Percentiles rank a stretch among this genome's conserved stretches.
Evolutionary conservation across 1,284 basidiomycete genomes (phyloP).

Genomic region (Cryptococcus floricola): DNA sequence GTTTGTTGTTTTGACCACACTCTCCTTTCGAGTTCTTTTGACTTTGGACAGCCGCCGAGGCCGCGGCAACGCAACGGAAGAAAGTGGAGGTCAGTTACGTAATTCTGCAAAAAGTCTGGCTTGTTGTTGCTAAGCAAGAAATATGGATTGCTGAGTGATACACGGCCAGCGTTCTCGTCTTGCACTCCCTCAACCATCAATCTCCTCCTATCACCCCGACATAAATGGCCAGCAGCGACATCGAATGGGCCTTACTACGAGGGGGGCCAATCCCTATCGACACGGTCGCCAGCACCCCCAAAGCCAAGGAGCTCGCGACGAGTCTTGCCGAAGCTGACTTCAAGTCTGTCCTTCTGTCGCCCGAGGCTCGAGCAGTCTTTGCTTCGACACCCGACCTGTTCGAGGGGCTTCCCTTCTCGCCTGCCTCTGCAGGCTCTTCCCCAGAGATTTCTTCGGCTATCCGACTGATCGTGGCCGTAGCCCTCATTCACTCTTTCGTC

Average conservation of each 20-base stretch:
- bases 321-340: constrained; percentile 44
- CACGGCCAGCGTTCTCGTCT: too few species aligned
- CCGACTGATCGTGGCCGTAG: constrained; percentile 65
- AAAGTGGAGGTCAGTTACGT: too few species aligned
- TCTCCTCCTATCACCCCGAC: not conserved
- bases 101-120: too few species aligned
- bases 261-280: constrained; percentile 2
- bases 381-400: constrained; percentile 20
- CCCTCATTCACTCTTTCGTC: constrained; percentile 81
- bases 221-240: constrained; percentile 13
- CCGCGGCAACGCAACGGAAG: too few species aligned
- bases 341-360: constrained; percentile 33
- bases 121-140: too few species aligned
- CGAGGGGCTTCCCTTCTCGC: constrained; percentile 19
- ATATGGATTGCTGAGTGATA: too few species aligned
- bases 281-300: constrained; percentile 4
- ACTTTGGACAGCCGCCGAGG: too few species aligned
- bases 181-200: too few species aligned
- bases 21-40: too few species aligned
- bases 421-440: constrained; percentile 1
- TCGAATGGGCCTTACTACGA: constrained; percentile 30
- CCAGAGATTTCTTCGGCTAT: constrained; percentile 17
- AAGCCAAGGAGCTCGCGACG: constrained; percentile 23
- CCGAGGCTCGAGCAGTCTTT: constrained; percentile 31
- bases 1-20: too few species aligned